Evolutionary conservation across 2,329 filamentous ascomycete genomes (phyloP).

Genomic region (Scopulariopsis brevicaulis): DNA sequence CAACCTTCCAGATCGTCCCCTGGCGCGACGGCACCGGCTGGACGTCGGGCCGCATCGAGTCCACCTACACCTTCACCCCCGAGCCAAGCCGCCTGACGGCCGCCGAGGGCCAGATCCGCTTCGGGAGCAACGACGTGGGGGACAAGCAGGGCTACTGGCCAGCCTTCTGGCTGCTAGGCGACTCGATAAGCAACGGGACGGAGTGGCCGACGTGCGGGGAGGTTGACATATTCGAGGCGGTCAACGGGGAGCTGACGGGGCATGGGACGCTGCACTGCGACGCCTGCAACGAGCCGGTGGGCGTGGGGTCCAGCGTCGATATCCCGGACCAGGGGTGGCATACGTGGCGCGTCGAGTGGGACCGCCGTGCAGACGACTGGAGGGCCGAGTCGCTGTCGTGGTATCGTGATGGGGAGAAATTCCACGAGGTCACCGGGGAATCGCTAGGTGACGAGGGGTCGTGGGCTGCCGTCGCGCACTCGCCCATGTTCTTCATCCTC

Average conservation of each 20-base stretch:
- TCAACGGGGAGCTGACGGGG: constrained; percentile 34
- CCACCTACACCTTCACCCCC: constrained; percentile 33
- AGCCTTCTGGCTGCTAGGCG: constrained; percentile 46
- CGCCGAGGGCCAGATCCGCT: constrained; percentile 32
- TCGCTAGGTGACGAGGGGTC: constrained; percentile 29
- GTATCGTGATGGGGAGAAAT: constrained; percentile 32
- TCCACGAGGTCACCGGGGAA: constrained; percentile 28
- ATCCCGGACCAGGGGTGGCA: constrained; percentile 32
- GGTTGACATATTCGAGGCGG: constrained; percentile 45
- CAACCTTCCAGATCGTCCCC: constrained; percentile 40
- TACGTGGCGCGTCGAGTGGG: constrained; percentile 36
- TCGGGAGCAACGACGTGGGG: constrained; percentile 27
- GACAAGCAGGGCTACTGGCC: constrained; percentile 45
- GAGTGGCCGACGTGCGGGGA: constrained; percentile 43
- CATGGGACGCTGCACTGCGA: constrained; percentile 44
- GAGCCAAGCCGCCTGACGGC: constrained; percentile 29
- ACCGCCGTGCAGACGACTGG: constrained; percentile 33
- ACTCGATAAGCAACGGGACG: constrained; percentile 32
- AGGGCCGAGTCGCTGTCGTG: constrained; percentile 37
- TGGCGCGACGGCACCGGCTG: constrained; percentile 26
- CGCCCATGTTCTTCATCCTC: constrained; percentile 37
- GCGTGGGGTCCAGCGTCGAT: constrained; percentile 20
- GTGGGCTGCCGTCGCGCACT: constrained; percentile 39
- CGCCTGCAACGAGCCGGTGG: constrained; percentile 37
- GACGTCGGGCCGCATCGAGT: constrained; percentile 45